Evolutionary conservation across 2,329 filamentous ascomycete genomes (phyloP).

Genomic region (Fusarium sp.): DNA sequence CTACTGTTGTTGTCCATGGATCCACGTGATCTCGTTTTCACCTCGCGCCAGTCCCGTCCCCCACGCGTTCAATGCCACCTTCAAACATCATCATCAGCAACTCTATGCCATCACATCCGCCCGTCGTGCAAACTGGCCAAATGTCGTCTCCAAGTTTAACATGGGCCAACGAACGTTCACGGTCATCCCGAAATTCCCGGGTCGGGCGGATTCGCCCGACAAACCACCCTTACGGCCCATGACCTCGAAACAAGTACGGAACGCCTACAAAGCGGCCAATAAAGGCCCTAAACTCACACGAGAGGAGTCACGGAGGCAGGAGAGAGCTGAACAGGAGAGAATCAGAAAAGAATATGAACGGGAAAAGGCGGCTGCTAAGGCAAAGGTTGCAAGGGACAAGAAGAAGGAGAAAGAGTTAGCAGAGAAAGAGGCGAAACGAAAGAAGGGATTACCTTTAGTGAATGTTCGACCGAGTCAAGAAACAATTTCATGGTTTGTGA

Average conservation of each 20-base stretch:
- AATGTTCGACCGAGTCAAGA: slow-evolving; percentile 68
- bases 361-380: slow-evolving; percentile 62
- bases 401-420: slow-evolving; percentile 67
- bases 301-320: slow-evolving; percentile 55
- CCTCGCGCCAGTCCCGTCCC: slow-evolving; percentile 36
- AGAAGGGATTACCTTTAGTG: slow-evolving; percentile 66
- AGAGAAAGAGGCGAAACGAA: slow-evolving; percentile 63
- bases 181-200: slow-evolving; percentile 54
- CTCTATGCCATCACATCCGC: not conserved
- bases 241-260: slow-evolving; percentile 58
- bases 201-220: slow-evolving; percentile 37
- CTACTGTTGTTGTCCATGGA: slow-evolving; percentile 14
- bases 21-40: slow-evolving; percentile 47
- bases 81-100: not conserved
- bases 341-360: slow-evolving; percentile 65
- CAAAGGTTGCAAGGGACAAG: slow-evolving; percentile 64
- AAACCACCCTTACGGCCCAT: slow-evolving; percentile 49
- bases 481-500: slow-evolving; percentile 66
- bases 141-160: slow-evolving; percentile 35
- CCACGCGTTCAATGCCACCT: slow-evolving; percentile 25
- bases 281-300: slow-evolving; percentile 54
- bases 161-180: slow-evolving; percentile 62
- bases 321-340: slow-evolving; percentile 65
- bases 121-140: slow-evolving; percentile 4
- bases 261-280: slow-evolving; percentile 54